These are phyloP conservation scores for Coprinopsis cinerea DNA, from an alignment of 768 basidiomycete genomes.

Conservation along the genomic window DNA sequence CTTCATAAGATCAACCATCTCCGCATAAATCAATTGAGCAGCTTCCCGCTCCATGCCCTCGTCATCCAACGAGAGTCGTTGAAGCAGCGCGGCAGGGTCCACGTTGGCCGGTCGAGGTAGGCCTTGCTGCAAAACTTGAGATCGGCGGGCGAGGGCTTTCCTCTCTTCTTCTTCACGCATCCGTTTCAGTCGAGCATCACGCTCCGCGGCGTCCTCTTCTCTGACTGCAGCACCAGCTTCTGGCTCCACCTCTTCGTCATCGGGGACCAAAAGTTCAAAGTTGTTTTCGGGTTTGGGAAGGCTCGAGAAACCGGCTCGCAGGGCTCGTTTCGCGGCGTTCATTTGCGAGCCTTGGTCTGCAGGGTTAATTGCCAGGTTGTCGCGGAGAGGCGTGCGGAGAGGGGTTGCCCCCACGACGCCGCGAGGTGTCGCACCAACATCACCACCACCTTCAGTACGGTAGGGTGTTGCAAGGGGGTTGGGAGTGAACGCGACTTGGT, in stretches of 20 bases:
- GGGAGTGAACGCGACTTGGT: slow-evolving; percentile 86
- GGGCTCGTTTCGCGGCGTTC: slow-evolving; percentile 63
- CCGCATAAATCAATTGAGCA: slow-evolving; percentile 63
- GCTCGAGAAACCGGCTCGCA: slow-evolving; percentile 75
- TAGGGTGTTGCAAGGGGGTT: slow-evolving; percentile 92
- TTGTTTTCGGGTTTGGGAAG: slow-evolving; percentile 95
- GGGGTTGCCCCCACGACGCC: slow-evolving; percentile 63
- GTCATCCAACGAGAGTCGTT: slow-evolving; percentile 41
- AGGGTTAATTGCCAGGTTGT: slow-evolving; percentile 86
- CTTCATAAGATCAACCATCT: slow-evolving; percentile 71
- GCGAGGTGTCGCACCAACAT: slow-evolving; percentile 52
- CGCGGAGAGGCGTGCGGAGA: slow-evolving; percentile 90
- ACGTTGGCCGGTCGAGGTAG: slow-evolving; percentile 86
- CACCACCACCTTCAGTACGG: slow-evolving; percentile 38
- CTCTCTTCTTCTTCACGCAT: slow-evolving; percentile 71
- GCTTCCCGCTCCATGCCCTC: slow-evolving; percentile 46
- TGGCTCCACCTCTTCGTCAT: slow-evolving; percentile 85
- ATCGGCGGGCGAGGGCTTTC: slow-evolving; percentile 75
- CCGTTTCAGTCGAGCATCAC: slow-evolving; percentile 69
- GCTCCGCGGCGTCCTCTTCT: slow-evolving; percentile 89
- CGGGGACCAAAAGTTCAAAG: slow-evolving; percentile 90
- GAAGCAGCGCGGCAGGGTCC: slow-evolving; percentile 58
- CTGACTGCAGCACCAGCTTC: slow-evolving; percentile 43
- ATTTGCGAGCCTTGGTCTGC: slow-evolving; percentile 48
- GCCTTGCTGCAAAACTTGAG: slow-evolving; percentile 71